Evolutionary conservation across 2,329 filamentous ascomycete genomes (phyloP).

Genomic region (Beauveria asiatica): DNA sequence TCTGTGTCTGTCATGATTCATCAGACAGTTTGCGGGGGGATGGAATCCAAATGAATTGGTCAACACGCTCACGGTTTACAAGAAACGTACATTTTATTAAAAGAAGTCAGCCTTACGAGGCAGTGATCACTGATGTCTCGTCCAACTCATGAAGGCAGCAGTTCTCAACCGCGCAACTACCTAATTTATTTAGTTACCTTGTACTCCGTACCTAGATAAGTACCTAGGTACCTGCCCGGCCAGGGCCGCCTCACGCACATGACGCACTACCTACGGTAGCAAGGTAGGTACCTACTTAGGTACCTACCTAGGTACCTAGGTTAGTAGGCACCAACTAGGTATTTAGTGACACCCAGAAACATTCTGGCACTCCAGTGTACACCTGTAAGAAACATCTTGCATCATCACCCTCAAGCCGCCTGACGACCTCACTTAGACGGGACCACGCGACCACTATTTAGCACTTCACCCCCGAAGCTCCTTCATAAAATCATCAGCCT

Average conservation of each 20-base stretch:
- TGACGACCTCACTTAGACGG: conserved; percentile 8
- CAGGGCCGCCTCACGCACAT: no score
- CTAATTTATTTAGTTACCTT: no score
- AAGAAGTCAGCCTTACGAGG: background rate
- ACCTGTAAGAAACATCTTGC: conserved; percentile 4
- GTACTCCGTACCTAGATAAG: no score
- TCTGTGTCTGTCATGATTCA: background rate
- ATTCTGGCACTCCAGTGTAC: background rate
- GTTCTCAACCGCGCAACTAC: no score
- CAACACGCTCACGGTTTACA: background rate
- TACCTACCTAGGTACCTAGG: no score
- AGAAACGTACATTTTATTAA: background rate
- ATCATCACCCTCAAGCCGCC: conserved; percentile 8
- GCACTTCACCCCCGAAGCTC: background rate
- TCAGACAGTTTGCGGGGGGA: background rate
- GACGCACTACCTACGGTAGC: no score
- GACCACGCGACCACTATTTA: conserved; percentile 11
- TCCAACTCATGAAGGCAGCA: no score
- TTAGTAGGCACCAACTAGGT: no score
- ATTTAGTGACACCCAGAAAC: background rate
- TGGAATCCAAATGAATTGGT: no score
- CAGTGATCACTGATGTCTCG: background rate
- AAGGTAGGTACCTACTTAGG: background rate
- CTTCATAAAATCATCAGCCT: background rate
- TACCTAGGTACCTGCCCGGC: no score